Percentiles rank a stretch among this genome's conserved stretches.
These are phyloP conservation scores for Nicotiana benthamiana DNA, from an alignment of 257 asterid species.

Conservation along the genomic window DNA sequence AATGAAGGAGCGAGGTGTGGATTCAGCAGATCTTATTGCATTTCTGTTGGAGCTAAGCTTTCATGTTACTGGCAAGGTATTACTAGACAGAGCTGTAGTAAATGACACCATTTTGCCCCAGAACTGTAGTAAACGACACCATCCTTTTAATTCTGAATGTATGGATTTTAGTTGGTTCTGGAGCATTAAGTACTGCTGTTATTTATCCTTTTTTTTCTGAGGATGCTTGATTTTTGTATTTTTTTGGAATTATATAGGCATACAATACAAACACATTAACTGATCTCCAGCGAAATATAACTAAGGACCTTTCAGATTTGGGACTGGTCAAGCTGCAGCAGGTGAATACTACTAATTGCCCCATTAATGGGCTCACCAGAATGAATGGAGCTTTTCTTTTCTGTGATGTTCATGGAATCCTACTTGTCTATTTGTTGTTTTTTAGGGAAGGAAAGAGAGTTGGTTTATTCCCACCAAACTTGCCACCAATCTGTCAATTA, in stretches of 20 bases:
- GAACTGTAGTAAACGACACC: background rate
- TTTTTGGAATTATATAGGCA: conserved; percentile 40
- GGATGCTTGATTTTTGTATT: background rate
- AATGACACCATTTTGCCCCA: background rate
- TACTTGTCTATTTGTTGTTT: conserved; percentile 10
- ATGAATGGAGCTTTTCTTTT: background rate
- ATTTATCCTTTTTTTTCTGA: too few relatives aligned
- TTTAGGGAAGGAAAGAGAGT: conserved; percentile 85
- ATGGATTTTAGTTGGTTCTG: background rate
- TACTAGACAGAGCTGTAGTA: background rate
- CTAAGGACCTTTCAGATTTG: conserved; percentile 84
- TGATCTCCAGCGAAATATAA: conserved; percentile 54
- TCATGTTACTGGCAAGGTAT: conserved; percentile 93
- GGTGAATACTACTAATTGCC: conserved; percentile 37
- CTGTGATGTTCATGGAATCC: background rate
- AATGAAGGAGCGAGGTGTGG: conserved; percentile 86
- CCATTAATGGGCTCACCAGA: background rate
- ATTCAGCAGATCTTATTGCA: conserved; percentile 86
- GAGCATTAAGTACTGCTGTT: background rate
- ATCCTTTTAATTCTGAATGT: background rate
- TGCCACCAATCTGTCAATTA: conserved; percentile 91
- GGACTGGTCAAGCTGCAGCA: conserved; percentile 94
- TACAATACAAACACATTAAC: conserved; percentile 74
- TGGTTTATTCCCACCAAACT: conserved; percentile 97
- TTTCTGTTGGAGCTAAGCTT: conserved; percentile 94